Percentiles rank a stretch among this genome's conserved stretches.
phyloP scores from a whole-genome alignment of 768 basidiomycete genomes.

The Gelatoporia subvermispora region DNA sequence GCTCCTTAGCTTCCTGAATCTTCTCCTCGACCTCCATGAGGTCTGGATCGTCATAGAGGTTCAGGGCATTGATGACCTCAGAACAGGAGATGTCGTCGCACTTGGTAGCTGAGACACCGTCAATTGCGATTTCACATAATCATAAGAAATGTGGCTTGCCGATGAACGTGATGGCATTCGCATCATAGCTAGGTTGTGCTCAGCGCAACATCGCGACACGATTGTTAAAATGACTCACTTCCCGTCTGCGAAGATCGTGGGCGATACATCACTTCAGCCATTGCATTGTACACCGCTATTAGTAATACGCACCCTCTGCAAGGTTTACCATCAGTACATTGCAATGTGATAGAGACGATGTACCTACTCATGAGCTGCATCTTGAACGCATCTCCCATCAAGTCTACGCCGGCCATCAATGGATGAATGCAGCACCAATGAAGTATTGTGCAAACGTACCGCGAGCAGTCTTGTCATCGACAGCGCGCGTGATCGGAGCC shows the following conservation, averaged over 20 bases:
- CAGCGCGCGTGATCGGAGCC: constrained; percentile 60
- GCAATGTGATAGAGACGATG: background rate
- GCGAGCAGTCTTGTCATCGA: constrained; percentile 61
- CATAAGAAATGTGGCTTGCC: constrained; percentile 28
- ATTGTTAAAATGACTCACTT: constrained; percentile 35
- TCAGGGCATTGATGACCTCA: constrained; percentile 47
- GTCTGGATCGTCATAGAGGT: constrained; percentile 48
- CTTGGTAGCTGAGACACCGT: constrained; percentile 42
- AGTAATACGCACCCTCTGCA: constrained; percentile 40
- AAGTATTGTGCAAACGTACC: constrained; percentile 26
- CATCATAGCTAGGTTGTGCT: constrained; percentile 37
- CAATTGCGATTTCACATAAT: background rate
- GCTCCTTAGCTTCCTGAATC: constrained; percentile 31
- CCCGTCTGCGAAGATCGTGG: constrained; percentile 37
- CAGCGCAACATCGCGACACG: no score
- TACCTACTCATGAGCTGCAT: constrained; percentile 55
- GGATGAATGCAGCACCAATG: no score
- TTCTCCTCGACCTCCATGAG: constrained; percentile 45
- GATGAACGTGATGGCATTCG: constrained; percentile 56
- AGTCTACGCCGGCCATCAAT: constrained; percentile 28
- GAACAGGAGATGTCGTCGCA: constrained; percentile 61
- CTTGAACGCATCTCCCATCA: constrained; percentile 63
- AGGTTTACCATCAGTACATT: constrained; percentile 5
- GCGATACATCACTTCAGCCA: background rate
- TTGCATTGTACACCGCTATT: background rate